phyloP scores from a whole-genome alignment of 352 stramenopile species.

The Phytophthora melonis region DNA sequence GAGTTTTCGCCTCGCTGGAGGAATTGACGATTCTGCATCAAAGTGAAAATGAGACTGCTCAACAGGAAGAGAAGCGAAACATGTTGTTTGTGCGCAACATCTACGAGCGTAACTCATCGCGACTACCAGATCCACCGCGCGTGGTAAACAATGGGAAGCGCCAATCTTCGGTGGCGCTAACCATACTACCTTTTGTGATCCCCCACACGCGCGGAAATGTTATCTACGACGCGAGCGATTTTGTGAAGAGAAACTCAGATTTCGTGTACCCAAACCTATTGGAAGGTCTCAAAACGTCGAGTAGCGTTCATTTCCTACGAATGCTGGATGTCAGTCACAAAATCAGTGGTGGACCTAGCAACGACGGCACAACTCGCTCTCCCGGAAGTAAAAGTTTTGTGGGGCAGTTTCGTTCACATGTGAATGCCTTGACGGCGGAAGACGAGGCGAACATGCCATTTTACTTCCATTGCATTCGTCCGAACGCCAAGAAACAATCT shows the following conservation, averaged over 20 bases:
- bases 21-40: slow-evolving; percentile 75
- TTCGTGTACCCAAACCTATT: slow-evolving; percentile 54
- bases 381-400: slow-evolving; percentile 44
- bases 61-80: slow-evolving; percentile 74
- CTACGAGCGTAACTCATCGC: slow-evolving; percentile 56
- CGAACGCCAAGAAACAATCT: slow-evolving; percentile 45
- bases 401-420: slow-evolving; percentile 56
- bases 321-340: slow-evolving; percentile 35
- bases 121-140: slow-evolving; percentile 35
- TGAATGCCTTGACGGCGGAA: slow-evolving; percentile 32
- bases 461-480: slow-evolving; percentile 64
- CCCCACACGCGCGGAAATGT: slow-evolving; percentile 59
- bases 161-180: slow-evolving; percentile 9
- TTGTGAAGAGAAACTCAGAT: slow-evolving; percentile 80
- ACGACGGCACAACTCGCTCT: slow-evolving; percentile 6
- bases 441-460: slow-evolving; percentile 43
- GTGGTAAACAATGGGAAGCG: slow-evolving; percentile 15
- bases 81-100: slow-evolving; percentile 73
- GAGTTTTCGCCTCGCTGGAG: slow-evolving; percentile 74
- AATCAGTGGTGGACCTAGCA: background rate
- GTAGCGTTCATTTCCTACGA: slow-evolving; percentile 31
- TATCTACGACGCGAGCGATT: slow-evolving; percentile 68
- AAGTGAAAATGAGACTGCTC: slow-evolving; percentile 47
- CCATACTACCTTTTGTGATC: slow-evolving; percentile 52
- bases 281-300: slow-evolving; percentile 41